These are phyloP conservation scores for Coniochaeta hoffmannii DNA, from an alignment of 2,329 filamentous ascomycete genomes.

Conservation along the genomic window DNA sequence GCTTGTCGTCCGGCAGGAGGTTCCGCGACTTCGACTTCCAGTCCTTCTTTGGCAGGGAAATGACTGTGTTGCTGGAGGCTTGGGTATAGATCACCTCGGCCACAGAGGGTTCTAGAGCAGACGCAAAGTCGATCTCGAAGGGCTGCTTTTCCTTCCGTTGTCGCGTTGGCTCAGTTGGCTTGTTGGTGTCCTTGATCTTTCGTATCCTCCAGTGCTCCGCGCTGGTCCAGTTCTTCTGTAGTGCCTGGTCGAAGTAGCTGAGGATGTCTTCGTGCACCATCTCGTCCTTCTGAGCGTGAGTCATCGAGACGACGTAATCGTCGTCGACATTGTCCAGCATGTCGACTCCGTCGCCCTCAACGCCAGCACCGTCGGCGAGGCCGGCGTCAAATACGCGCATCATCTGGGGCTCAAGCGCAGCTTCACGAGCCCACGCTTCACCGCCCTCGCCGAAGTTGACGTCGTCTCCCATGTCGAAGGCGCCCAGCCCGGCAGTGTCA, in stretches of 20 bases:
- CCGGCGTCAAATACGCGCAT: constrained; percentile 68
- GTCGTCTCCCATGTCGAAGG: constrained; percentile 62
- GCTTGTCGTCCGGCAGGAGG: constrained; percentile 92
- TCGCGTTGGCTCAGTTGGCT: constrained; percentile 51
- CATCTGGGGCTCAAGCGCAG: constrained; percentile 78
- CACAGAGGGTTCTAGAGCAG: constrained; percentile 62
- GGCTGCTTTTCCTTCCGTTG: constrained; percentile 91
- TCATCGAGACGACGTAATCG: constrained; percentile 74
- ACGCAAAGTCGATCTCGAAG: constrained; percentile 86
- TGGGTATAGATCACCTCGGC: constrained; percentile 76
- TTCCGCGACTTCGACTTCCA: constrained; percentile 94
- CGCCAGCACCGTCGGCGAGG: constrained; percentile 48
- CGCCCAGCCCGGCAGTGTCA: constrained; percentile 68
- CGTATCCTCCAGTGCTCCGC: constrained; percentile 98
- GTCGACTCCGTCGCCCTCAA: constrained; percentile 44
- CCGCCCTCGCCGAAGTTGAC: constrained; percentile 91
- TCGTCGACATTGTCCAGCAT: constrained; percentile 59
- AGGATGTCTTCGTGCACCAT: constrained; percentile 84
- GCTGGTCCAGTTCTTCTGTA: constrained; percentile 95
- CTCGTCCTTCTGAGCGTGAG: constrained; percentile 58
- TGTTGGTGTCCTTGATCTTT: constrained; percentile 74
- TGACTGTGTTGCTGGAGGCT: constrained; percentile 70
- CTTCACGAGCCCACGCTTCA: constrained; percentile 89
- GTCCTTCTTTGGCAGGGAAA: constrained; percentile 85
- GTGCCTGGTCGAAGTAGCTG: constrained; percentile 93